phyloP scores from a whole-genome alignment of 129 eudicot genomes.

The Pittosporum tobira region DNA sequence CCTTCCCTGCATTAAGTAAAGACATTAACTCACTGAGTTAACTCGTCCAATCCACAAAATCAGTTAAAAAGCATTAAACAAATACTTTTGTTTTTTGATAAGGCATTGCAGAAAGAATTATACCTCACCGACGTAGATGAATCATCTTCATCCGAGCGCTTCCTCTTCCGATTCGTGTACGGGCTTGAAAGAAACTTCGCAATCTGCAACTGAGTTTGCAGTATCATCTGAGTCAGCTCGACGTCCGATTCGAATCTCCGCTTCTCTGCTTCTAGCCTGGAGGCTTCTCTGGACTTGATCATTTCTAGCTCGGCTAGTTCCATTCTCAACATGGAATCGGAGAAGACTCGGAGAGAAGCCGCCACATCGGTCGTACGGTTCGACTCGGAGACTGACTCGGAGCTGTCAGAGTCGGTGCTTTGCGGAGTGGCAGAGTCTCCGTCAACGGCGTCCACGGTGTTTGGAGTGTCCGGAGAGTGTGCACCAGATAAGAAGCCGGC shows the following conservation, averaged over 20 bases:
- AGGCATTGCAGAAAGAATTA: too few relatives aligned
- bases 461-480: not conserved
- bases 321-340: slow-evolving; percentile 13
- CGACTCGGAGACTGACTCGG: not conserved
- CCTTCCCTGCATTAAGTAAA: not conserved
- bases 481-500: not conserved
- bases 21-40: not conserved
- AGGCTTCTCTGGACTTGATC: slow-evolving; percentile 12
- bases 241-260: slow-evolving; percentile 4
- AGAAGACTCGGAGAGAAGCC: slow-evolving; percentile 15
- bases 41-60: not conserved
- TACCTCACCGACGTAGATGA: not conserved
- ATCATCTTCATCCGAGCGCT: not conserved
- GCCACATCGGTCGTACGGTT: not conserved
- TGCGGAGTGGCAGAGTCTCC: not conserved
- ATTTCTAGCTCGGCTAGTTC: slow-evolving; percentile 11
- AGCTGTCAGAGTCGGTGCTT: not conserved
- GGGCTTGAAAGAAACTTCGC: slow-evolving; percentile 9
- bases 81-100: too few relatives aligned
- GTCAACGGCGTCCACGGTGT: not conserved
- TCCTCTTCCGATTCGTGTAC: slow-evolving; percentile 12
- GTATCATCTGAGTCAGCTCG: slow-evolving; percentile 18
- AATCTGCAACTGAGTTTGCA: slow-evolving; percentile 17
- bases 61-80: too few relatives aligned
- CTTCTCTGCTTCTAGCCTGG: slow-evolving; percentile 8